Percentiles rank a stretch among this genome's conserved stretches.
Evolutionary conservation across 2,329 filamentous ascomycete species (phyloP).

Genomic region (Exophiala sp.): DNA sequence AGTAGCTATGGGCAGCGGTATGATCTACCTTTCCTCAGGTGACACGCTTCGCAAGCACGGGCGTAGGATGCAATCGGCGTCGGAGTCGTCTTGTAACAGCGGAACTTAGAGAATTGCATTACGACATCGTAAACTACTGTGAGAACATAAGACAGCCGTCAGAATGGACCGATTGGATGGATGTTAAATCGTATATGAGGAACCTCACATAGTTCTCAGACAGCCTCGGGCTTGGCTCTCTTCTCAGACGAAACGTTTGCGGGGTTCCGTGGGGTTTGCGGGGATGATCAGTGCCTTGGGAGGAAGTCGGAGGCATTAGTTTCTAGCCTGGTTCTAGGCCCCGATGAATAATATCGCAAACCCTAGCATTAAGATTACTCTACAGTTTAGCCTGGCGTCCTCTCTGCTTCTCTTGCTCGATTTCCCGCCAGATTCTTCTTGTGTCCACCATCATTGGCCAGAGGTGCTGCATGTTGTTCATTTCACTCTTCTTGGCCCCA

Average conservation of each 20-base stretch:
- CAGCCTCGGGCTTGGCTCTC: not conserved
- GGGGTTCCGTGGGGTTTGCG: not conserved
- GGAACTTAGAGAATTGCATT: not conserved
- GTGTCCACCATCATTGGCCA: conserved; percentile 28
- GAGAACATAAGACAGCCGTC: no score
- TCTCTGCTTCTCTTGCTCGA: not conserved
- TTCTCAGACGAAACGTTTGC: not conserved
- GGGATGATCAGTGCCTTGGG: not conserved
- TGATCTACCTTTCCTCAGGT: not conserved
- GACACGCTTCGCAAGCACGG: not conserved
- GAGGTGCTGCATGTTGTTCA: conserved; percentile 27
- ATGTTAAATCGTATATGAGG: not conserved
- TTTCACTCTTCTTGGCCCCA: conserved; percentile 28
- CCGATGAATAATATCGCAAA: not conserved
- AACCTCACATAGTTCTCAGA: not conserved
- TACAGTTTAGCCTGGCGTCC: not conserved
- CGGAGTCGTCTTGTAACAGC: not conserved
- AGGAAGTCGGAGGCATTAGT: not conserved
- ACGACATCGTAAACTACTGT: not conserved
- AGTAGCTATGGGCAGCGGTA: not conserved
- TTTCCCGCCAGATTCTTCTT: conserved; percentile 20
- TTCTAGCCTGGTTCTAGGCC: not conserved
- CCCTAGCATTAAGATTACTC: not conserved
- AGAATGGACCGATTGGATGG: not conserved
- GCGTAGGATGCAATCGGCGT: not conserved